Conservation (phyloP, 768 basidiomycete species). For the Strobilomyces echinocephalus region DNA sequence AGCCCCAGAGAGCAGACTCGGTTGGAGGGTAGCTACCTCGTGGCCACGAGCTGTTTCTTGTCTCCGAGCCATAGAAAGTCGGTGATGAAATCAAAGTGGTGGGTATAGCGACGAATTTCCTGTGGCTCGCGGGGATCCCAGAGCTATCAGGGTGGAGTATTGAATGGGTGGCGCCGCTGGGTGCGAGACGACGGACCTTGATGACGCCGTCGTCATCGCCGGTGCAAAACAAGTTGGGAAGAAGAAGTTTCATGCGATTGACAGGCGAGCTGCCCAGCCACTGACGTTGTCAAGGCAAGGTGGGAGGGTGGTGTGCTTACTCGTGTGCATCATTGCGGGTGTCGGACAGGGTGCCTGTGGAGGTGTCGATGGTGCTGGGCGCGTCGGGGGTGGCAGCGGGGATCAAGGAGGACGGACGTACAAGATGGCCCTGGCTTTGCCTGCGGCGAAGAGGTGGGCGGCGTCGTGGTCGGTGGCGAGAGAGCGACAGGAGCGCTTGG, state of each 20-base stretch:
- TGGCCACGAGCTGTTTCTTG: constrained; percentile 79
- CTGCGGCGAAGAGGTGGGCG: constrained; percentile 64
- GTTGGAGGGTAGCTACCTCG: constrained; percentile 52
- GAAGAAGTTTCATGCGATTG: constrained; percentile 74
- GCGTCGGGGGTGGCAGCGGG: constrained; percentile 10
- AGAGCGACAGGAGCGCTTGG: constrained; percentile 79
- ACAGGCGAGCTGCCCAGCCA: constrained; percentile 62
- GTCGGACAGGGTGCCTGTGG: constrained; percentile 48
- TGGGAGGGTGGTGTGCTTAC: constrained; percentile 40
- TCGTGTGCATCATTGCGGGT: constrained; percentile 56
- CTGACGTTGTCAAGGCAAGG: constrained; percentile 31
- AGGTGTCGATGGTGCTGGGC: constrained; percentile 62
- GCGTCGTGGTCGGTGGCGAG: constrained; percentile 68
- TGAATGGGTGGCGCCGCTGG: background rate
- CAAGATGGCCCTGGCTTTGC: constrained; percentile 78
- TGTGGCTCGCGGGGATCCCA: constrained; percentile 82
- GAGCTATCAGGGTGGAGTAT: constrained; percentile 44
- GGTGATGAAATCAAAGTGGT: constrained; percentile 93
- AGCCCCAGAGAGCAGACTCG: background rate
- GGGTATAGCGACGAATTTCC: constrained; percentile 62
- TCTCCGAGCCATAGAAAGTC: constrained; percentile 85
- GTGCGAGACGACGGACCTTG: constrained; percentile 51
- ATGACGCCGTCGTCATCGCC: constrained; percentile 95
- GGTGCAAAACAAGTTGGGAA: constrained; percentile 69
- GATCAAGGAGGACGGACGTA: constrained; percentile 37